Percentiles rank a stretch among this genome's conserved stretches.
Conservation (phyloP, 148 eudicot genomes). For the Rhododendron kiyosumense region DNA sequence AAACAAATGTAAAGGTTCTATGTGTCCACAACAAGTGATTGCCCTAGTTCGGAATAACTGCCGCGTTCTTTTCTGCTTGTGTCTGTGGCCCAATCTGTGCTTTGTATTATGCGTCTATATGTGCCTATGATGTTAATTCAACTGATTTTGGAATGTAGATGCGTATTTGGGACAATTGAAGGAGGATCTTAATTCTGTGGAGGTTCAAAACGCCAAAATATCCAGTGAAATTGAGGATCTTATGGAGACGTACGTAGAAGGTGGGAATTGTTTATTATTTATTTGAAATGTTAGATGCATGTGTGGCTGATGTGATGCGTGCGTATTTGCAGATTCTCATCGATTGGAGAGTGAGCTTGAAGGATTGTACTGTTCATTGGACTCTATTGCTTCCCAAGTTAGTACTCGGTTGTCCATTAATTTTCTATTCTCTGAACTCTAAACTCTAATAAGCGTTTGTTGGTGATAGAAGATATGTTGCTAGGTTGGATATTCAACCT, state of each 20-base stretch:
- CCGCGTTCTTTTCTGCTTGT: background rate
- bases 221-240: constrained; percentile 51
- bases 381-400: constrained; percentile 40
- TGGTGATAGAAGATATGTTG: background rate
- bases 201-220: constrained; percentile 45
- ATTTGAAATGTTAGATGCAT: background rate
- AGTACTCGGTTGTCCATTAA: constrained; percentile 15
- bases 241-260: constrained; percentile 34
- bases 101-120: background rate
- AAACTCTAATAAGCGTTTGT: background rate
- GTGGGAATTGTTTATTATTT: constrained; percentile 23
- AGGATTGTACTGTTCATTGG: constrained; percentile 44
- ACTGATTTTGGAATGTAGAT: constrained; percentile 35
- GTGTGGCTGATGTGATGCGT: background rate
- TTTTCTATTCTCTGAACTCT: background rate
- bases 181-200: constrained; percentile 42
- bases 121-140: background rate
- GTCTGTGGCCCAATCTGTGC: background rate
- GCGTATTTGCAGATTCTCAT: constrained; percentile 42
- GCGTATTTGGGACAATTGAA: constrained; percentile 43
- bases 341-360: constrained; percentile 59
- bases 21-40: background rate
- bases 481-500: background rate
- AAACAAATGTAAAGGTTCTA: background rate
- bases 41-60: background rate